These are phyloP conservation scores for Hypocreales sp. DNA, from an alignment of 2,329 filamentous ascomycete species.

Conservation along the genomic window DNA sequence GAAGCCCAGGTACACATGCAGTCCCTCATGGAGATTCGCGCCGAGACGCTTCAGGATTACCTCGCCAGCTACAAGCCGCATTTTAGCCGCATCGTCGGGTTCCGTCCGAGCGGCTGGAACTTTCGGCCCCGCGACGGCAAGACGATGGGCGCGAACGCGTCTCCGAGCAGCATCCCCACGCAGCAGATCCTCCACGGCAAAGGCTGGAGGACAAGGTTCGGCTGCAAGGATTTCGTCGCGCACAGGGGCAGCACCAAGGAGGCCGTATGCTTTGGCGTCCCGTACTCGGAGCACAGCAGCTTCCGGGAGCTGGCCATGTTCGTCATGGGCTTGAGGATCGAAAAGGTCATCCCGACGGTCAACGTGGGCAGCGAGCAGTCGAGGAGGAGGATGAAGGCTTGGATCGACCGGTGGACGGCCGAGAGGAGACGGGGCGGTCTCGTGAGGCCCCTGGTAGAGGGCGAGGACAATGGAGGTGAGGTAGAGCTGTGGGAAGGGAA, in stretches of 20 bases:
- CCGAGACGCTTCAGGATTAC: conserved; percentile 84
- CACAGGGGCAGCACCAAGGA: conserved; percentile 73
- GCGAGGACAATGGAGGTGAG: conserved; percentile 14
- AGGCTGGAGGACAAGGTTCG: conserved; percentile 64
- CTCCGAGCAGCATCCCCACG: conserved; percentile 33
- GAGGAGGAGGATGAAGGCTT: conserved; percentile 45
- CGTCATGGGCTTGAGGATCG: conserved; percentile 71
- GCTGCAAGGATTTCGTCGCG: conserved; percentile 54
- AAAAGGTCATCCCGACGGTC: conserved; percentile 84
- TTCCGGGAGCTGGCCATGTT: conserved; percentile 94
- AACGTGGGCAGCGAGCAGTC: conserved; percentile 52
- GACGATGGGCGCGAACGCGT: conserved; percentile 36
- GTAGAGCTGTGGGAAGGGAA: conserved; percentile 22
- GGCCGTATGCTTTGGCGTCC: conserved; percentile 81
- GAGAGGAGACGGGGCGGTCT: conserved; percentile 42
- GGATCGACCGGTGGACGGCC: conserved; percentile 46
- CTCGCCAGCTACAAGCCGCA: conserved; percentile 63
- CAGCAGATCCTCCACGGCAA: conserved; percentile 37
- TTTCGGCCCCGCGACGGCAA: conserved; percentile 52
- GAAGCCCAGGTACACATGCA: conserved; percentile 98
- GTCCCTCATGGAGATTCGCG: conserved; percentile 81
- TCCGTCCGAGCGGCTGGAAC: conserved; percentile 88
- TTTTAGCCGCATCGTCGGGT: conserved; percentile 78
- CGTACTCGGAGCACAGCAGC: conserved; percentile 90
- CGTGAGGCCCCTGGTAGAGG: conserved; percentile 26